These are phyloP conservation scores for Boletus pseudopeckii DNA, from an alignment of 768 basidiomycete species.

Conservation along the genomic window DNA sequence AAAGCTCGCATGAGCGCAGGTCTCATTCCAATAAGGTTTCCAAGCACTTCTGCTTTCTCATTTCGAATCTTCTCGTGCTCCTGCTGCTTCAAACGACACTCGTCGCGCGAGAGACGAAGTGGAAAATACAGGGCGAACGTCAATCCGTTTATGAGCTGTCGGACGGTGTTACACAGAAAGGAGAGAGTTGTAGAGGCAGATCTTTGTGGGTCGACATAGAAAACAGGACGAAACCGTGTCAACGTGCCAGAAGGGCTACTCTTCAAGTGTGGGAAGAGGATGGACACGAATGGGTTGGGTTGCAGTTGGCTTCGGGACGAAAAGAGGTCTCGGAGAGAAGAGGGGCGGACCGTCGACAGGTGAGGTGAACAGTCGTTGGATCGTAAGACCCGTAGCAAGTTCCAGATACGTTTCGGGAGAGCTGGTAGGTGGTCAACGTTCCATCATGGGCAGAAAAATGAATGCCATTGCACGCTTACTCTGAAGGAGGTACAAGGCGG, in stretches of 20 bases:
- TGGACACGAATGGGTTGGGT: slow-evolving; percentile 48
- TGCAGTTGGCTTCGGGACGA: slow-evolving; percentile 44
- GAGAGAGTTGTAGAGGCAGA: slow-evolving; percentile 10
- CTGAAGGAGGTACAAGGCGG: slow-evolving; percentile 70
- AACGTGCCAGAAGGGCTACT: slow-evolving; percentile 27
- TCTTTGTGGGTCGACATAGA: not conserved
- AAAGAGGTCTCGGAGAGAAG: slow-evolving; percentile 48
- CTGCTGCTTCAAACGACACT: slow-evolving; percentile 58
- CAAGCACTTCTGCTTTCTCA: slow-evolving; percentile 64
- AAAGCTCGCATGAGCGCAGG: slow-evolving; percentile 39
- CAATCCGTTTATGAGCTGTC: slow-evolving; percentile 11
- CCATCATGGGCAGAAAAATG: not conserved
- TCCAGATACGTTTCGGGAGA: slow-evolving; percentile 24
- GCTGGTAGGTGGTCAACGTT: slow-evolving; percentile 17
- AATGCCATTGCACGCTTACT: slow-evolving; percentile 45
- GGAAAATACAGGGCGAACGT: slow-evolving; percentile 41
- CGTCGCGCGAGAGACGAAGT: slow-evolving; percentile 59
- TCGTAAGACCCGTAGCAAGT: slow-evolving; percentile 40
- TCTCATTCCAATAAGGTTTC: slow-evolving; percentile 55
- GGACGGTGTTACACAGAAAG: slow-evolving; percentile 6
- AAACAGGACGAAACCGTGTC: slow-evolving; percentile 12
- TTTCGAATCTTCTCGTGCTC: slow-evolving; percentile 64
- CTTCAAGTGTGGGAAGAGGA: slow-evolving; percentile 65
- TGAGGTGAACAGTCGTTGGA: slow-evolving; percentile 45
- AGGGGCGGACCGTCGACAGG: slow-evolving; percentile 44